phyloP scores from a whole-genome alignment of 768 basidiomycete species.

The Amyloporia xantha region DNA sequence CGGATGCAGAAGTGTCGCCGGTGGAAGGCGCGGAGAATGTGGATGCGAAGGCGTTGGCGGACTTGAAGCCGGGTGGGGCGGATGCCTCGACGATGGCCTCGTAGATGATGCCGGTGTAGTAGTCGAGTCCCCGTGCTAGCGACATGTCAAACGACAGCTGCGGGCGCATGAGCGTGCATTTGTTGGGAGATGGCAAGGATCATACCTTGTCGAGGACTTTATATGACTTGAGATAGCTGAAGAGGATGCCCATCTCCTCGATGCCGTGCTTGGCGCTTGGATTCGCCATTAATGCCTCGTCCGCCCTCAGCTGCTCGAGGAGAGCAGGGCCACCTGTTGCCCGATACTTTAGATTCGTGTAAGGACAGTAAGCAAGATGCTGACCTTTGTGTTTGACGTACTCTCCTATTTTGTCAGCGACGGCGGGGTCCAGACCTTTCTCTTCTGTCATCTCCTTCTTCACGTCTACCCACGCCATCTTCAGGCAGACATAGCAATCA shows the following conservation, averaged over 20 bases:
- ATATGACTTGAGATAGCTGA: slow-evolving; percentile 77
- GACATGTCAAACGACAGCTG: slow-evolving; percentile 96
- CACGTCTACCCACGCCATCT: slow-evolving; percentile 88
- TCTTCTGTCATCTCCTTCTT: slow-evolving; percentile 96
- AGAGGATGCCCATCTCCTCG: slow-evolving; percentile 79
- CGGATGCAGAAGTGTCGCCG: slow-evolving; percentile 19
- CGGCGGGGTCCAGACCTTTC: slow-evolving; percentile 74
- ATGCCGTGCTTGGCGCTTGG: slow-evolving; percentile 74
- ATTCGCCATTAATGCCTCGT: slow-evolving; percentile 62
- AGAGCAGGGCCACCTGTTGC: slow-evolving; percentile 68
- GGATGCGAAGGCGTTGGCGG: slow-evolving; percentile 42
- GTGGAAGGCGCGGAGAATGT: slow-evolving; percentile 23
- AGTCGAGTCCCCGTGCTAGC: slow-evolving; percentile 94
- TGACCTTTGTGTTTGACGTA: slow-evolving; percentile 93
- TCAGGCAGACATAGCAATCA: not conserved
- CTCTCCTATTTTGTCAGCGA: slow-evolving; percentile 93
- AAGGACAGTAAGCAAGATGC: slow-evolving; percentile 1
- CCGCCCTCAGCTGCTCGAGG: slow-evolving; percentile 60
- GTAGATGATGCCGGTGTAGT: slow-evolving; percentile 98
- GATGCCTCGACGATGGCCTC: slow-evolving; percentile 93
- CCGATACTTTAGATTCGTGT: not conserved
- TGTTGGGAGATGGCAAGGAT: not conserved
- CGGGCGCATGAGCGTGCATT: no score
- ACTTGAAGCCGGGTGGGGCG: slow-evolving; percentile 78
- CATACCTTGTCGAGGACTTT: slow-evolving; percentile 69